Conservation (phyloP, 106 monocot genomes). For the Apostasia ramifera region DNA sequence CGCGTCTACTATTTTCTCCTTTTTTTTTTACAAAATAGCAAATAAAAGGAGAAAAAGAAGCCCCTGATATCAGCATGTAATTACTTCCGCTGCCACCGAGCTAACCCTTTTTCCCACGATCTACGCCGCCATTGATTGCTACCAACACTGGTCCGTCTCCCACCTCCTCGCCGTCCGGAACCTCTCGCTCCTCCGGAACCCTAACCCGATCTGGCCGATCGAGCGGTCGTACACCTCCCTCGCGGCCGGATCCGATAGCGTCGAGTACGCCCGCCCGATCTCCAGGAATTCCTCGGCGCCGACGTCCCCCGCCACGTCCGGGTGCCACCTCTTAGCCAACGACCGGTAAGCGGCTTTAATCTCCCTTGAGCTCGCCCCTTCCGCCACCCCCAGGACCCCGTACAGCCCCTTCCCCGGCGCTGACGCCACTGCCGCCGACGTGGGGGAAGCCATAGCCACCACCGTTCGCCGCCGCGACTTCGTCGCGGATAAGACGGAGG, state of each 20-base stretch:
- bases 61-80: no score
- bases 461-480: not conserved
- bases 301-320: conserved; percentile 22
- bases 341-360: conserved; percentile 59
- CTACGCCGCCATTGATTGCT: conserved; percentile 19
- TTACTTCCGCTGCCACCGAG: no score
- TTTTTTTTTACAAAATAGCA: no score
- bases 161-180: conserved; percentile 16
- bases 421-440: not conserved
- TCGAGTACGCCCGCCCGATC: conserved; percentile 30
- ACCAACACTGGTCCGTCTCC: conserved; percentile 55
- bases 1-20: no score
- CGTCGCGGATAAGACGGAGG: no score
- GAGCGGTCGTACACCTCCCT: conserved; percentile 17
- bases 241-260: conserved; percentile 24
- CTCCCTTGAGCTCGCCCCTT: conserved; percentile 36
- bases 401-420: conserved; percentile 17
- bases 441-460: not conserved
- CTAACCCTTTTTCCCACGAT: no score
- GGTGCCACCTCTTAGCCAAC: conserved; percentile 56
- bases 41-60: no score
- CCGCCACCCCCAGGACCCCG: conserved; percentile 34
- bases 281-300: conserved; percentile 21
- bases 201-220: not conserved
- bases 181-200: not conserved